phyloP scores from a whole-genome alignment of 202 grass and related monocot species.

The Schoenoplectus tabernaemontani region DNA sequence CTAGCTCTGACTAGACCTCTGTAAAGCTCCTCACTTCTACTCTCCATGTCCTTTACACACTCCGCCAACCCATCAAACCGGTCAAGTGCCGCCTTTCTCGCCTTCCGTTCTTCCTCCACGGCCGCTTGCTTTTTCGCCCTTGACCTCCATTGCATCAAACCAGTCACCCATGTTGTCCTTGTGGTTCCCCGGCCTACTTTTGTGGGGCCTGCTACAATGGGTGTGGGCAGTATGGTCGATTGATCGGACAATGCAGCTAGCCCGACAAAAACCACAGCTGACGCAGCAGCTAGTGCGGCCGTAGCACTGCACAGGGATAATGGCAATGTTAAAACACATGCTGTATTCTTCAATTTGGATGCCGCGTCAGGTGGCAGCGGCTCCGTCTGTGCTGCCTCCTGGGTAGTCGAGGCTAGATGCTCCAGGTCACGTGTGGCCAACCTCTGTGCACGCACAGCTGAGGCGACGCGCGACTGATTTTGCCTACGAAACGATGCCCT shows the following conservation, averaged over 20 bases:
- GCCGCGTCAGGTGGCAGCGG: background rate
- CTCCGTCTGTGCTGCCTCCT: background rate
- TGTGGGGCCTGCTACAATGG: slow-evolving; percentile 9
- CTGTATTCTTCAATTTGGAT: slow-evolving; percentile 13
- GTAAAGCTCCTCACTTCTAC: slow-evolving; percentile 49
- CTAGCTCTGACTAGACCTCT: slow-evolving; percentile 52
- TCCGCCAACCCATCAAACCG: slow-evolving; percentile 42
- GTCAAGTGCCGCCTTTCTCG: slow-evolving; percentile 35
- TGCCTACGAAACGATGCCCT: slow-evolving; percentile 42
- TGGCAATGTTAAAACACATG: background rate
- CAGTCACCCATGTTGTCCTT: slow-evolving; percentile 39
- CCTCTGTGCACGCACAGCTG: slow-evolving; percentile 34
- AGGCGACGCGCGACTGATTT: slow-evolving; percentile 19
- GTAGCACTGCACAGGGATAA: slow-evolving; percentile 28
- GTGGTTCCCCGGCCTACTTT: slow-evolving; percentile 23
- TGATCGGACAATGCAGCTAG: slow-evolving; percentile 37
- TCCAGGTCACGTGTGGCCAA: slow-evolving; percentile 29
- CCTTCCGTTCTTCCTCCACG: slow-evolving; percentile 31
- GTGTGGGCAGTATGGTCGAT: slow-evolving; percentile 20
- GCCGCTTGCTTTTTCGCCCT: slow-evolving; percentile 41
- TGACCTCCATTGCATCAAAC: slow-evolving; percentile 53
- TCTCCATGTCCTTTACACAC: slow-evolving; percentile 48
- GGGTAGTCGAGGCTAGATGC: slow-evolving; percentile 31
- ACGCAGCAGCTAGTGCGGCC: slow-evolving; percentile 28
- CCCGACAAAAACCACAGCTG: slow-evolving; percentile 46